These are phyloP conservation scores for Yarrowia porcina DNA, from an alignment of 805 yeast species.

Conservation along the genomic window DNA sequence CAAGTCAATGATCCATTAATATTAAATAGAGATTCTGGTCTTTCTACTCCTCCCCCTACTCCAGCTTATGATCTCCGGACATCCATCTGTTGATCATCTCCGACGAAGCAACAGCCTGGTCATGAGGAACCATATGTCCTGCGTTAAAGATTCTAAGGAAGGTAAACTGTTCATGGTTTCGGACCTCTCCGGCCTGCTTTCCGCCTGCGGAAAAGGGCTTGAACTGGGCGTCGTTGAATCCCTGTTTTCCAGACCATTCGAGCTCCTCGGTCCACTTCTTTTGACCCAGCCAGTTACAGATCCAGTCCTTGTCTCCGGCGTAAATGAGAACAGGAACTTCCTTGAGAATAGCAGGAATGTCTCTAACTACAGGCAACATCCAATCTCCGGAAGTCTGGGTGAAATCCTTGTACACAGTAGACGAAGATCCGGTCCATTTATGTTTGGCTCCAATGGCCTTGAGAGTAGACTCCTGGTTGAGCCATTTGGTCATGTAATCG, in stretches of 20 bases:
- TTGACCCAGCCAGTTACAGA: constrained; percentile 96
- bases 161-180: constrained; percentile 68
- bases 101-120: constrained; percentile 74
- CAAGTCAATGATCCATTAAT: too few species aligned
- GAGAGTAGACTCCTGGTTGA: constrained; percentile 70
- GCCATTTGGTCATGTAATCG: constrained; percentile 66
- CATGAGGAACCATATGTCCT: constrained; percentile 97
- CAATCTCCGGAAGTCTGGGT: constrained; percentile 87
- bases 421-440: constrained; percentile 43
- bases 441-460: constrained; percentile 87
- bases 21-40: too few species aligned
- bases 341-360: constrained; percentile 69
- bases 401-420: constrained; percentile 71
- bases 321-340: constrained; percentile 78
- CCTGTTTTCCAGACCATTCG: constrained; percentile 60
- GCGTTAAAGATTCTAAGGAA: constrained; percentile 83
- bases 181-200: constrained; percentile 64
- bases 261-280: constrained; percentile 77
- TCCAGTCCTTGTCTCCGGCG: constrained; percentile 95
- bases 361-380: constrained; percentile 80
- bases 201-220: constrained; percentile 43
- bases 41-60: neutral
- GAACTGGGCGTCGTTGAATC: constrained; percentile 46
- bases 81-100: constrained; percentile 88
- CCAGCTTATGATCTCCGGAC: constrained; percentile 37